These are phyloP conservation scores for Lentithecium fluviatile DNA, from an alignment of 495 filamentous ascomycete species.

Conservation along the genomic window DNA sequence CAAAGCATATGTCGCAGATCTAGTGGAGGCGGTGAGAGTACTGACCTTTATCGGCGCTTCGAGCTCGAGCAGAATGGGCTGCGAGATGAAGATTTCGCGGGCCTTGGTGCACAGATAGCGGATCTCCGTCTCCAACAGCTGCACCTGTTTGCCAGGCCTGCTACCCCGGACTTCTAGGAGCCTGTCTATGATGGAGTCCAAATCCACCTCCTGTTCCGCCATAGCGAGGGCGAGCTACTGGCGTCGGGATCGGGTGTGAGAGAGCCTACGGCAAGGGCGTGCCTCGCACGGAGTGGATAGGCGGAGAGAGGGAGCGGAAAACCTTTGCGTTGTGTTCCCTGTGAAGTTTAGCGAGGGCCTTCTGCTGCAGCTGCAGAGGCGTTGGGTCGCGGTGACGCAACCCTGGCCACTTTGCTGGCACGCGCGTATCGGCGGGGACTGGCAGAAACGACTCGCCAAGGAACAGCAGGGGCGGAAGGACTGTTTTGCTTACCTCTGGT, in stretches of 20 bases:
- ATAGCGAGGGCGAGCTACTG: slow-evolving; percentile 54
- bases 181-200: slow-evolving; percentile 99
- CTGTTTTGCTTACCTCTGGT: slow-evolving; percentile 25
- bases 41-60: slow-evolving; percentile 98
- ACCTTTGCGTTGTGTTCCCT: slow-evolving; percentile 14
- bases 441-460: background rate
- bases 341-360: slow-evolving; percentile 5
- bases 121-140: slow-evolving; percentile 94
- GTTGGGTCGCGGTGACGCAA: slow-evolving; percentile 19
- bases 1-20: too few relatives aligned
- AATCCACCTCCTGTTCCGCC: slow-evolving; percentile 97
- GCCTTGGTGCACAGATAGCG: slow-evolving; percentile 98
- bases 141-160: slow-evolving; percentile 96
- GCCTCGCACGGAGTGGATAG: slow-evolving; percentile 29
- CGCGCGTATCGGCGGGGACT: background rate
- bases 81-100: slow-evolving; percentile 98
- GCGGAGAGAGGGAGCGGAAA: slow-evolving; percentile 6
- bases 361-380: slow-evolving; percentile 7
- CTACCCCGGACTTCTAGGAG: slow-evolving; percentile 97
- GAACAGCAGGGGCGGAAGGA: background rate
- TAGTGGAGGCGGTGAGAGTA: slow-evolving; percentile 13
- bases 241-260: slow-evolving; percentile 7
- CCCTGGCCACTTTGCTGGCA: slow-evolving; percentile 7
- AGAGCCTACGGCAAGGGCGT: slow-evolving; percentile 14
- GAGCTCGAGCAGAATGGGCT: slow-evolving; percentile 95